Evolutionary conservation across 495 filamentous ascomycete species (phyloP).

Genomic region (Pseudomonodictys pantanalensis): DNA sequence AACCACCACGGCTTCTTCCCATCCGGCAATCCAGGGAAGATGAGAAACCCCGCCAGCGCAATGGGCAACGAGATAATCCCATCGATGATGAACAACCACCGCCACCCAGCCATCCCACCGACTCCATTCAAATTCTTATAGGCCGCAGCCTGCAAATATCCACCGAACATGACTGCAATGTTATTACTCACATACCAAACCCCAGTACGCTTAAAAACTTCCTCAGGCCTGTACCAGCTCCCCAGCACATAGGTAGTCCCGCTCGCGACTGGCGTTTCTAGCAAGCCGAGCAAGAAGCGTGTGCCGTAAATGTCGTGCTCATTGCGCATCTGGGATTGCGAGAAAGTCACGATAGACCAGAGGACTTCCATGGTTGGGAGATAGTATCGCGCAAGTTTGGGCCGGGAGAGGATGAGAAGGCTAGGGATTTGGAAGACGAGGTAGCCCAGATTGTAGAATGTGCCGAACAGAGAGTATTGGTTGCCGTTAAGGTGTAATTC

Average conservation of each 20-base stretch:
- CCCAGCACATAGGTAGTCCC: constrained; percentile 54
- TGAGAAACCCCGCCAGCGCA: constrained; percentile 52
- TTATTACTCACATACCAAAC: constrained; percentile 43
- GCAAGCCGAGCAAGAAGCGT: constrained; percentile 44
- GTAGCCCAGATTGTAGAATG: constrained; percentile 48
- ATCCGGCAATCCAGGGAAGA: constrained; percentile 74
- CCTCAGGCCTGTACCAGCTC: constrained; percentile 57
- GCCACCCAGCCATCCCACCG: constrained; percentile 45
- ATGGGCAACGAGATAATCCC: constrained; percentile 56
- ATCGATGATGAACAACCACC: constrained; percentile 78
- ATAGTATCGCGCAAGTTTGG: constrained; percentile 30
- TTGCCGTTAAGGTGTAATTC: constrained; percentile 61
- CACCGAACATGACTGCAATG: constrained; percentile 40
- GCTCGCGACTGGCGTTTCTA: constrained; percentile 38
- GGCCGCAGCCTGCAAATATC: constrained; percentile 55
- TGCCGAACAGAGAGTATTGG: constrained; percentile 60
- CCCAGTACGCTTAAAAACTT: constrained; percentile 56
- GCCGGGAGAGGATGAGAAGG: constrained; percentile 30
- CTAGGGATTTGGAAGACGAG: constrained; percentile 48
- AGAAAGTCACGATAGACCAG: constrained; percentile 50
- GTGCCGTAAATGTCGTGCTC: constrained; percentile 53
- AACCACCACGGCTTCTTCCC: constrained; percentile 51
- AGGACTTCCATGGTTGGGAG: constrained; percentile 46
- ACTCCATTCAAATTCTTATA: constrained; percentile 44
- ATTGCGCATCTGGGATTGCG: constrained; percentile 50